These are phyloP conservation scores for Stropharia rugosoannulata DNA, from an alignment of 768 basidiomycete genomes.

Conservation along the genomic window DNA sequence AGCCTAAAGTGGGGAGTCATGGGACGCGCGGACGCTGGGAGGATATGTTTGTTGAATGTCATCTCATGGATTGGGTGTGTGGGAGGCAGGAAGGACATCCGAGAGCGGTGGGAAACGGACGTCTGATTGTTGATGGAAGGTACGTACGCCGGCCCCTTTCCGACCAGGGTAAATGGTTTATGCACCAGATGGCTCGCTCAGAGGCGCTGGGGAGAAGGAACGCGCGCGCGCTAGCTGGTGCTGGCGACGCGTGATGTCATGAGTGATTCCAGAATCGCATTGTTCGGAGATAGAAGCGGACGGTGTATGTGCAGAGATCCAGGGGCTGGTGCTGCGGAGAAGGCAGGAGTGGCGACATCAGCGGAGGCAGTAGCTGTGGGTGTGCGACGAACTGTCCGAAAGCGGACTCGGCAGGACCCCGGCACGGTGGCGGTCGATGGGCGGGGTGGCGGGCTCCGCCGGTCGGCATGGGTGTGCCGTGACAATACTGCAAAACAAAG, in stretches of 20 bases:
- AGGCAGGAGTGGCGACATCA: slow-evolving; percentile 18
- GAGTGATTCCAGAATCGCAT: slow-evolving; percentile 12
- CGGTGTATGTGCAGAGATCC: slow-evolving; percentile 16
- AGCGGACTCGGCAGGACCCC: slow-evolving; percentile 13
- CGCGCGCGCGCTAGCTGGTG: no score
- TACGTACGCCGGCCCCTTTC: not conserved
- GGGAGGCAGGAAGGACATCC: slow-evolving; percentile 4
- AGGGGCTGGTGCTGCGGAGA: slow-evolving; percentile 22
- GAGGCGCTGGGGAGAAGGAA: not conserved
- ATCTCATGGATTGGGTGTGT: not conserved
- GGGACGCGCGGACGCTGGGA: not conserved
- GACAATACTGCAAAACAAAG: slow-evolving; percentile 22
- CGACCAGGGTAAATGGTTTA: slow-evolving; percentile 1
- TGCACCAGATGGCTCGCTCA: slow-evolving; percentile 2
- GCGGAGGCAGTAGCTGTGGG: slow-evolving; percentile 20
- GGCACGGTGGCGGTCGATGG: slow-evolving; percentile 8
- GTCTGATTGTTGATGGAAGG: slow-evolving; percentile 13
- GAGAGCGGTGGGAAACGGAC: slow-evolving; percentile 10
- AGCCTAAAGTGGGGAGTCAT: not conserved
- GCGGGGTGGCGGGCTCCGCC: slow-evolving; percentile 8
- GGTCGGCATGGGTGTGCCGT: slow-evolving; percentile 18
- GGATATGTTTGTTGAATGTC: not conserved
- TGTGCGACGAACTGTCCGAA: slow-evolving; percentile 17
- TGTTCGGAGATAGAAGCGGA: slow-evolving; percentile 11
- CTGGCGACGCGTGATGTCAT: slow-evolving; percentile 1